Conservation (phyloP, 441 rosid genomes). For the Populus hybrid region DNA sequence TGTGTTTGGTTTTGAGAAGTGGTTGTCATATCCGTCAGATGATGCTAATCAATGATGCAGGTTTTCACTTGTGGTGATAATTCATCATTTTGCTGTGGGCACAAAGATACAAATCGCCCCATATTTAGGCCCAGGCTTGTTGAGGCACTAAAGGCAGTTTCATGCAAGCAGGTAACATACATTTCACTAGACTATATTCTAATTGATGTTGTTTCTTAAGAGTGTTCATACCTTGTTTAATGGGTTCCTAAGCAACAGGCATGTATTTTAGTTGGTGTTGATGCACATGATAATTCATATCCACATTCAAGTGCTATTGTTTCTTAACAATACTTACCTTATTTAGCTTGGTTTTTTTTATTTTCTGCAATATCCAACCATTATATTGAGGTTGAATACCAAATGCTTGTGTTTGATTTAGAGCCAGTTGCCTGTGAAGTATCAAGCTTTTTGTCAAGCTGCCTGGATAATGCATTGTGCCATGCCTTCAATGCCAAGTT, state of each 20-base stretch:
- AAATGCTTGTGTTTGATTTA: background rate
- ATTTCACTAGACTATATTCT: conserved; percentile 8
- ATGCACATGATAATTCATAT: background rate
- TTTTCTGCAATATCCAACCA: background rate
- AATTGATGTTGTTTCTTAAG: background rate
- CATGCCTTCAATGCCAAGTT: background rate
- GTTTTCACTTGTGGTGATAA: conserved; percentile 96
- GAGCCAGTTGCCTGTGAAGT: background rate
- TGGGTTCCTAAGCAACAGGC: background rate
- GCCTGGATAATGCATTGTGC: background rate
- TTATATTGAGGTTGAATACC: background rate
- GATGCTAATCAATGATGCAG: conserved; percentile 33
- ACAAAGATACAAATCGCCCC: conserved; percentile 69
- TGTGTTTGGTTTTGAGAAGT: background rate
- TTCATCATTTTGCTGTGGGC: conserved; percentile 88
- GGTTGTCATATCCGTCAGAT: conserved; percentile 6
- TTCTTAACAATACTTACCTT: background rate
- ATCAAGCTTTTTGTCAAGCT: background rate
- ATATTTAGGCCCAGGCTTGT: conserved; percentile 85
- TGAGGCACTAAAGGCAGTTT: conserved; percentile 71
- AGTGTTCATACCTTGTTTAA: background rate
- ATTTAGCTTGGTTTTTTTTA: background rate
- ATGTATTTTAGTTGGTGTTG: background rate
- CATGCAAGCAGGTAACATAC: conserved; percentile 71
- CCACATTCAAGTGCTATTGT: background rate